Evolutionary conservation across 495 filamentous ascomycete species (phyloP).

Genomic region (Parathielavia appendiculata): DNA sequence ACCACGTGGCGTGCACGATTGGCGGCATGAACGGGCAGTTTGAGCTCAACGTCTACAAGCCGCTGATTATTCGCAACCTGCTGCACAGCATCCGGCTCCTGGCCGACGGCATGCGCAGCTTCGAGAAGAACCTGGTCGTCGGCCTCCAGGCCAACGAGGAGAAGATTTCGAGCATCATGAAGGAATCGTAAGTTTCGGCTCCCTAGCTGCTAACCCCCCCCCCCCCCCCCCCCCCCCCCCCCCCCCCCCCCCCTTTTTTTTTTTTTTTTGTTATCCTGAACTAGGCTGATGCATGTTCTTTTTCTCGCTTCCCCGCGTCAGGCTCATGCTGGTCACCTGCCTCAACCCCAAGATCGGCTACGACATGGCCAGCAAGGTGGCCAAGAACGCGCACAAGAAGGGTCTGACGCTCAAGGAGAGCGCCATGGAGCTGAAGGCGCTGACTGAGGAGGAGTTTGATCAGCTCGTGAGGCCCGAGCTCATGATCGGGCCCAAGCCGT

Average conservation of each 20-base stretch:
- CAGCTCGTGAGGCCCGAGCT: conserved; percentile 87
- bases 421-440: conserved; percentile 86
- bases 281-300: conserved; percentile 12
- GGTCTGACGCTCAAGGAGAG: conserved; percentile 86
- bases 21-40: conserved; percentile 98
- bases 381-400: conserved; percentile 99
- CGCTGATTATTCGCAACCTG: conserved; percentile 88
- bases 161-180: conserved; percentile 78
- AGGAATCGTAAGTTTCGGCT: conserved; percentile 59
- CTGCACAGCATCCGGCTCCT: conserved; percentile 85
- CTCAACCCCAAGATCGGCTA: conserved; percentile 98
- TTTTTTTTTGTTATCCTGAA: conserved; percentile 1
- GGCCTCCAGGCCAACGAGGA: conserved; percentile 91
- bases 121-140: conserved; percentile 85
- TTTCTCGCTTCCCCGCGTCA: conserved; percentile 29
- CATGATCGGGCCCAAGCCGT: conserved; percentile 79
- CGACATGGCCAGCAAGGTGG: conserved; percentile 95
- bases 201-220: background rate
- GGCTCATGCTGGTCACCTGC: conserved; percentile 97
- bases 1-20: conserved; percentile 85
- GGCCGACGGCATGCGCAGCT: conserved; percentile 86
- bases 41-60: conserved; percentile 99
- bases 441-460: conserved; percentile 90
- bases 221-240: too few relatives aligned
- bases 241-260: too few relatives aligned